A percentile compares a stretch with the other conserved stretches of the same genome.
Evolutionary conservation across 768 basidiomycete genomes (phyloP).

Genomic region (Termitomyces sp.): DNA sequence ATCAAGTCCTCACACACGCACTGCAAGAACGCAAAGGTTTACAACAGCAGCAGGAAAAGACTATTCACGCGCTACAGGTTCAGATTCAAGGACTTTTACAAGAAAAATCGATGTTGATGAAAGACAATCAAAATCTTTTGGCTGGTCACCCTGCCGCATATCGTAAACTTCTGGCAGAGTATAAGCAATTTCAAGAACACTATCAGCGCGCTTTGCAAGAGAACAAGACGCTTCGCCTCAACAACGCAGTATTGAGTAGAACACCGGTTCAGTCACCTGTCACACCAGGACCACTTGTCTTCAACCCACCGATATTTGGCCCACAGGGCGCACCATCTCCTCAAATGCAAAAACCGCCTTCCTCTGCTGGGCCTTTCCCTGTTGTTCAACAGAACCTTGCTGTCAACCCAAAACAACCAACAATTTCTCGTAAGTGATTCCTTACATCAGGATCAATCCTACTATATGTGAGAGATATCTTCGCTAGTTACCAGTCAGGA

Average conservation of each 20-base stretch:
- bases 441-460: background rate
- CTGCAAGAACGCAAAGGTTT: slow-evolving; percentile 20
- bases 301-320: background rate
- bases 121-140: slow-evolving; percentile 15
- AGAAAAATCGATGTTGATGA: slow-evolving; percentile 15
- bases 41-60: slow-evolving; percentile 16
- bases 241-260: slow-evolving; percentile 2
- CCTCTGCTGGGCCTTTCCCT: background rate
- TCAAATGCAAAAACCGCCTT: background rate
- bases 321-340: background rate
- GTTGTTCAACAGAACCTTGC: background rate
- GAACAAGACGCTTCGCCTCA: slow-evolving; percentile 16
- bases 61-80: slow-evolving; percentile 18
- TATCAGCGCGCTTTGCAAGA: slow-evolving; percentile 17
- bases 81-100: slow-evolving; percentile 18
- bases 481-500: background rate
- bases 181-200: slow-evolving; percentile 9
- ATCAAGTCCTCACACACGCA: slow-evolving; percentile 24
- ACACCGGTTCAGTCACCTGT: slow-evolving; percentile 3
- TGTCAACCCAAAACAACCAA: background rate
- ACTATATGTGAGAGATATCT: background rate
- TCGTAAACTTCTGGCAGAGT: slow-evolving; percentile 16
- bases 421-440: background rate
- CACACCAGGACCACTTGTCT: background rate
- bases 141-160: slow-evolving; percentile 13